Evolutionary conservation across 2,329 filamentous ascomycete species (phyloP).

Genomic region (Westerdykella aurantiaca): DNA sequence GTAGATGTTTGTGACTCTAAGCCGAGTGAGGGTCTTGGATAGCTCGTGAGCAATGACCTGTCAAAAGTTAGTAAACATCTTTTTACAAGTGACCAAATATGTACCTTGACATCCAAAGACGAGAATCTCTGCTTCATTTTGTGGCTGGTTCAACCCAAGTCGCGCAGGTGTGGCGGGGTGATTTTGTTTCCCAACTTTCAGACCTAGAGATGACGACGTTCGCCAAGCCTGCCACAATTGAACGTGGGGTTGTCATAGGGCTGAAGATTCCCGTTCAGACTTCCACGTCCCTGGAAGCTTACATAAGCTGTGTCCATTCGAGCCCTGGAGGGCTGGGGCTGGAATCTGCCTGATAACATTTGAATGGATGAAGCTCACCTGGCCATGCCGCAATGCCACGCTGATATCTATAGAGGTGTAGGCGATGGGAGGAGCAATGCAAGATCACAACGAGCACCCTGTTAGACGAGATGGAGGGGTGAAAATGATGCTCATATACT

Average conservation of each 20-base stretch:
- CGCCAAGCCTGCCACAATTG: slow-evolving; percentile 11
- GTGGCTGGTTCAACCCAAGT: slow-evolving; percentile 6
- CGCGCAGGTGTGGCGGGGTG: slow-evolving; percentile 15
- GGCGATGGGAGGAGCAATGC: too few relatives aligned
- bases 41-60: slow-evolving; percentile 95
- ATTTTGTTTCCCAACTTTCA: slow-evolving; percentile 7
- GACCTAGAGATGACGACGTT: slow-evolving; percentile 27
- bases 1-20: slow-evolving; percentile 90
- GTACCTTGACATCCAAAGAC: slow-evolving; percentile 69
- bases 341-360: too few relatives aligned
- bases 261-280: slow-evolving; percentile 9
- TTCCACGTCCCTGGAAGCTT: background rate
- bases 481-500: too few relatives aligned
- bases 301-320: background rate
- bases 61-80: slow-evolving; percentile 4
- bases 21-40: slow-evolving; percentile 63
- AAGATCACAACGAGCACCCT: too few relatives aligned
- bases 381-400: too few relatives aligned
- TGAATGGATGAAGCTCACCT: too few relatives aligned
- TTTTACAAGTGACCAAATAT: background rate
- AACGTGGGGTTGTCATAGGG: slow-evolving; percentile 2
- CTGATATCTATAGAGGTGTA: too few relatives aligned
- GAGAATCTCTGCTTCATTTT: slow-evolving; percentile 74
- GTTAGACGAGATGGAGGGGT: too few relatives aligned
- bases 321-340: too few relatives aligned